Percentiles rank a stretch among this genome's conserved stretches.
phyloP scores from a whole-genome alignment of 2,329 filamentous ascomycete genomes.

The Alternaria arbusti region DNA sequence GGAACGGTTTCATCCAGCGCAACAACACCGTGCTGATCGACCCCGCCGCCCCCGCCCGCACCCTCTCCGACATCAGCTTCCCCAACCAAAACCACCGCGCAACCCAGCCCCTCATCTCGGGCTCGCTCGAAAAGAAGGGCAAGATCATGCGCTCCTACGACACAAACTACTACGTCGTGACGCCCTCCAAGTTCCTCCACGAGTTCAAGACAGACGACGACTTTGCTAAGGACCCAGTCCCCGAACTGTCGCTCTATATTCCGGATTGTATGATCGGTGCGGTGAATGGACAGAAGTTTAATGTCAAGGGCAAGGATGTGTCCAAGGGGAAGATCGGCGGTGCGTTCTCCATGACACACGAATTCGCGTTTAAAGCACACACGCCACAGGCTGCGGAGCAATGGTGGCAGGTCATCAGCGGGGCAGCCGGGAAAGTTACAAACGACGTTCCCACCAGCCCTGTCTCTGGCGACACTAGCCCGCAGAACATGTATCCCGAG shows the following conservation, averaged over 20 bases:
- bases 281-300: slow-evolving; percentile 82
- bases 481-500: slow-evolving; percentile 1
- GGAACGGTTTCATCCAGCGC: slow-evolving; percentile 80
- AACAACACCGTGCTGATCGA: slow-evolving; percentile 77
- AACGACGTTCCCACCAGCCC: slow-evolving; percentile 51
- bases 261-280: slow-evolving; percentile 84
- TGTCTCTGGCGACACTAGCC: slow-evolving; percentile 29
- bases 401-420: slow-evolving; percentile 79
- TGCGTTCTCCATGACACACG: slow-evolving; percentile 79
- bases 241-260: slow-evolving; percentile 89
- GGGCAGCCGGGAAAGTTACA: slow-evolving; percentile 61
- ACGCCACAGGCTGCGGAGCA: slow-evolving; percentile 79
- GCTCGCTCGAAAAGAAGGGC: slow-evolving; percentile 87
- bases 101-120: slow-evolving; percentile 85
- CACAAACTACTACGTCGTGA: slow-evolving; percentile 87
- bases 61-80: slow-evolving; percentile 77
- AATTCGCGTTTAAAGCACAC: slow-evolving; percentile 87
- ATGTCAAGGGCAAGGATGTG: slow-evolving; percentile 91
- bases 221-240: slow-evolving; percentile 73
- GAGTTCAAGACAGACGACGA: slow-evolving; percentile 95
- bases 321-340: slow-evolving; percentile 77
- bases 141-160: slow-evolving; percentile 84
- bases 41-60: slow-evolving; percentile 74
- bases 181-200: slow-evolving; percentile 85
- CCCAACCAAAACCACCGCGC: slow-evolving; percentile 85